phyloP scores from a whole-genome alignment of 2,329 filamentous ascomycete genomes.

The Allantophomopsis cytisporea region DNA sequence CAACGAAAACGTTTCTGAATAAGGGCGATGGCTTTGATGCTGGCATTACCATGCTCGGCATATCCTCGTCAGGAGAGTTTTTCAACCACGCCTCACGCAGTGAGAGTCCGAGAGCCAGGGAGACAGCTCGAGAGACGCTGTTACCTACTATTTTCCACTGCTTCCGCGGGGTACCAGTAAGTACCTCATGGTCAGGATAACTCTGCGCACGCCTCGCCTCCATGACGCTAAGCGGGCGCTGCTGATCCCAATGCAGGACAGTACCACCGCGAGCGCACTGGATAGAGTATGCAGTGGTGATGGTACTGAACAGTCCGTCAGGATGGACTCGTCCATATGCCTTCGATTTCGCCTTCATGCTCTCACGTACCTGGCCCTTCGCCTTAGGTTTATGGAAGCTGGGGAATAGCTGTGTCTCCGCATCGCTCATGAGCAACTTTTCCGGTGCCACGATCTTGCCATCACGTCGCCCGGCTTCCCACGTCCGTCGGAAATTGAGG shows the following conservation, averaged over 20 bases:
- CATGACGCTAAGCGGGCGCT: constrained; percentile 46
- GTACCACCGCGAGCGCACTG: constrained; percentile 41
- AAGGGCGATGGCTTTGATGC: too few relatives aligned
- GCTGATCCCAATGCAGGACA: constrained; percentile 51
- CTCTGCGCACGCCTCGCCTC: constrained; percentile 60
- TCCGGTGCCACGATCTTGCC: background rate
- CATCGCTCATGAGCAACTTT: constrained; percentile 18
- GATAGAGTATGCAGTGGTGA: constrained; percentile 39
- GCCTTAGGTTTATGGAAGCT: constrained; percentile 7
- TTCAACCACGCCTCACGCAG: constrained; percentile 42
- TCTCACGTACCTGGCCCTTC: constrained; percentile 4
- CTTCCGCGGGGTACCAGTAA: constrained; percentile 40
- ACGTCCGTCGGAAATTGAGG: constrained; percentile 35
- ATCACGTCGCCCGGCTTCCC: constrained; percentile 18
- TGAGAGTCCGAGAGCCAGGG: constrained; percentile 50
- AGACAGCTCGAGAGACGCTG: constrained; percentile 57
- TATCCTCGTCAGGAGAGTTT: constrained; percentile 1
- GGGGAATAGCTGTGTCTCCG: constrained; percentile 27
- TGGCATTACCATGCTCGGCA: too few relatives aligned
- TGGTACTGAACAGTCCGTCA: constrained; percentile 40
- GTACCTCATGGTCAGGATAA: constrained; percentile 53
- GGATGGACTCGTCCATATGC: constrained; percentile 39
- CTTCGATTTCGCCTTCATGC: constrained; percentile 10
- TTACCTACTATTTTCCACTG: constrained; percentile 64
- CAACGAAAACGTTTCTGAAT: too few relatives aligned